Conservation (phyloP, 495 filamentous ascomycete species). For the Chaetomium cochliodes region DNA sequence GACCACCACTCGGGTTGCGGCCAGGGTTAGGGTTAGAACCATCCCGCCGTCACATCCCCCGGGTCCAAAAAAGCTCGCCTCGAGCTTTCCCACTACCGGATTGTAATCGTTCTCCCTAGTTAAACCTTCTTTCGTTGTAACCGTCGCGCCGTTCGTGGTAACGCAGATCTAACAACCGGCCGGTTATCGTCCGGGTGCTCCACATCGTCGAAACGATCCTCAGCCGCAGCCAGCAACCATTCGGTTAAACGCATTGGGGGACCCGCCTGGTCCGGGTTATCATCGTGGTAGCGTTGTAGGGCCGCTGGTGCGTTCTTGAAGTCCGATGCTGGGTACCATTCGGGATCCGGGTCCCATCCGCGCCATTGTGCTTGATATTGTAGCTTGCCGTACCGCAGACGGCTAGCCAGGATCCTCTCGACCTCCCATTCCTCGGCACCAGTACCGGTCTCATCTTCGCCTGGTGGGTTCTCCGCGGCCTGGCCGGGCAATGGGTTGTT, state of each 20-base stretch:
- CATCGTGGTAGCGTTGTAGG: constrained; percentile 11
- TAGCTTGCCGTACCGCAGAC: constrained; percentile 13
- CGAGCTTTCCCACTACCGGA: background rate
- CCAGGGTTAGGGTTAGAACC: background rate
- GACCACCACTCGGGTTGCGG: background rate
- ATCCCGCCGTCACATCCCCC: constrained; percentile 4
- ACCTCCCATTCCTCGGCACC: constrained; percentile 16
- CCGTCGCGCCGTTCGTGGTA: background rate
- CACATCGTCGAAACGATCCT: background rate
- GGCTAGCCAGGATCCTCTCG: constrained; percentile 6
- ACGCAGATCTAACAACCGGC: background rate
- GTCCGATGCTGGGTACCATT: constrained; percentile 7
- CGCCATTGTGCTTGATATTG: constrained; percentile 17
- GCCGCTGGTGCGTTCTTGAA: constrained; percentile 9
- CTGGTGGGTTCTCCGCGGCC: constrained; percentile 13
- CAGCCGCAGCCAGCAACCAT: constrained; percentile 9
- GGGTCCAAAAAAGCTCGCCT: constrained; percentile 6
- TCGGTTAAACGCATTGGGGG: constrained; percentile 7
- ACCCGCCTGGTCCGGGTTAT: constrained; percentile 10
- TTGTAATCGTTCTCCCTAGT: too few relatives aligned
- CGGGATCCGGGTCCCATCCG: constrained; percentile 17
- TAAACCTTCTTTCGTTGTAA: background rate
- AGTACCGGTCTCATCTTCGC: constrained; percentile 3
- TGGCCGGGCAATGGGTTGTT: constrained; percentile 22
- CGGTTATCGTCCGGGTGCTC: constrained; percentile 9